Evolutionary conservation across 495 filamentous ascomycete genomes (phyloP), one percentile per base, ranked within the genome.

Genomic region (Pseudoneurospora amorphoporcata): DNA sequence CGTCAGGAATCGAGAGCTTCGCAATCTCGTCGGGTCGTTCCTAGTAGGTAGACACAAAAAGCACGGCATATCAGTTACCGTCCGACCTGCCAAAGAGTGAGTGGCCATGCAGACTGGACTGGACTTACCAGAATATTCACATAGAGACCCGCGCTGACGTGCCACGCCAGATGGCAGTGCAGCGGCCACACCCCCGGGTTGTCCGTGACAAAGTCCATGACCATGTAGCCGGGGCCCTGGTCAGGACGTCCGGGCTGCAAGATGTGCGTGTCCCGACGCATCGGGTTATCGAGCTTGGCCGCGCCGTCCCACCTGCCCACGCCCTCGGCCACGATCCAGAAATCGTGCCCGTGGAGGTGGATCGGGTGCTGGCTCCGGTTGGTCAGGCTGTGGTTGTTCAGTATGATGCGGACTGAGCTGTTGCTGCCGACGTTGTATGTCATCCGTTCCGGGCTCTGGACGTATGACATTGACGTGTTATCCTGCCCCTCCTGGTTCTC

Each of bases 301-400:
- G 19, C 42, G 8, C 42, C 42, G 42, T 45, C 42, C 42, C 42
- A 45, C 17, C 19, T 47, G 39, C 74, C 72, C 4, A 47, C 39
- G 10, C 42, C 65, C 73, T 89, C 84, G 10, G 82, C 81, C 12
- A 91, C 76, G 16, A 90, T 79, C 71, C 76, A 84, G 81, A 90
- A 91, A 74, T 90, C 84, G 75, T 90, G 84, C 9, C 87, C 87
- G 77, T 88, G 86, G 3, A 90, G 80, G 74, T 89, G 85, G 65
- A 87, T 82, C 23, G 85, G 86, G 69, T 79, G 84, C 38, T 32
- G 83, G 83, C 71, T 83, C 74, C 16, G 73, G 75, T 84, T 83
- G 86, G 41, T 86, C 73, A 8, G 81, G 76, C 12, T 80, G 39
- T 77, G 82, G 61, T 74, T 75, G 71, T 81, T 81, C 65, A 87